Evolutionary conservation across 1,284 basidiomycete species (phyloP).

Genomic region (Porogramme epimiltina): DNA sequence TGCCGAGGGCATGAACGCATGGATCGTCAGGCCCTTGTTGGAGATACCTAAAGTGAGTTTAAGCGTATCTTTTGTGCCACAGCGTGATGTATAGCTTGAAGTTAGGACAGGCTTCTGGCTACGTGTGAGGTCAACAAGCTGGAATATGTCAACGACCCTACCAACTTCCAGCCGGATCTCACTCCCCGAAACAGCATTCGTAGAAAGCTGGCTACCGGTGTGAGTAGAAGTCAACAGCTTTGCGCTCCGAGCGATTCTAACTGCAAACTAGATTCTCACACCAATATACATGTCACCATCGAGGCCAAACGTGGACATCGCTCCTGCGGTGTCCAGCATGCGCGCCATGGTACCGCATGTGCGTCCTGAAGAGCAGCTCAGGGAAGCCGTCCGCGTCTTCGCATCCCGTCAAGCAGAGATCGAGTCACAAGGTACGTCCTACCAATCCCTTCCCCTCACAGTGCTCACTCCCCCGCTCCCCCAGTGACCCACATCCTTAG

Average conservation of each 20-base stretch:
- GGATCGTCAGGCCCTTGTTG: constrained; percentile 71
- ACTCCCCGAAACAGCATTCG: constrained; percentile 74
- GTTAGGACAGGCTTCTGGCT: constrained; percentile 70
- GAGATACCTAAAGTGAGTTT: constrained; percentile 61
- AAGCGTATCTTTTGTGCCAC: neutral
- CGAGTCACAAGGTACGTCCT: constrained; percentile 26
- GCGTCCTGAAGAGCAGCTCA: constrained; percentile 8
- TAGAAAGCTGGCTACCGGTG: constrained; percentile 25
- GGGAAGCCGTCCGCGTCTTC: constrained; percentile 18
- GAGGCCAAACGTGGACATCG: neutral
- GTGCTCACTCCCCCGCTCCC: neutral
- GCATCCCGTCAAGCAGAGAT: constrained; percentile 18
- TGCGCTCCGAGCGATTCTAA: too few relatives aligned
- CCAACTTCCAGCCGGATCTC: constrained; percentile 71
- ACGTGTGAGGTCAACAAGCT: constrained; percentile 67
- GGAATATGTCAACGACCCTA: constrained; percentile 62
- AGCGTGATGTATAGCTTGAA: constrained; percentile 3
- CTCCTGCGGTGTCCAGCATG: constrained; percentile 8
- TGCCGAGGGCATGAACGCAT: constrained; percentile 58
- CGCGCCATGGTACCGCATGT: constrained; percentile 9
- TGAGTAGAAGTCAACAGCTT: neutral
- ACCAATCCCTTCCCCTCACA: too few relatives aligned
- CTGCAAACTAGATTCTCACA: neutral
- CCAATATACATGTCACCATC: too few relatives aligned
- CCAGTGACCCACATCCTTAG: constrained; percentile 36